Base-by-base conservation (phyloP, 1,284 basidiomycete genomes). In the Trichosporon asahii region DNA sequence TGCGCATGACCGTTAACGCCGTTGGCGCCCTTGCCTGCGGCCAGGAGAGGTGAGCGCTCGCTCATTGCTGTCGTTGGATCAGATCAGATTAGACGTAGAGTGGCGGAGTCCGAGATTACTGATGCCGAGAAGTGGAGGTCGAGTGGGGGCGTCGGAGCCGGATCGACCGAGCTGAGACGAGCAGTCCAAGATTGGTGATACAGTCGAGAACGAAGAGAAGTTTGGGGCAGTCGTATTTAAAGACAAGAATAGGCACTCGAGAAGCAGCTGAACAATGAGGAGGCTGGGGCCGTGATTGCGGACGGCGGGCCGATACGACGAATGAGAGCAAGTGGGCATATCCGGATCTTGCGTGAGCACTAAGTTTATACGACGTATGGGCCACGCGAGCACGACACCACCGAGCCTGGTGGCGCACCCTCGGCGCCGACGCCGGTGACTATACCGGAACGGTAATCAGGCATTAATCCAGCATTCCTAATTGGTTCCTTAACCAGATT, bases 11-110 rank as follows among this genome's bases (percentile, higher is more conserved):
- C 23, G 25, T n/a, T 29, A 7, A 61, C 21, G 33, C 29, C 46
- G 40, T 46, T 57, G 15, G 69, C 18, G 27, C 18, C n/a, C 21
- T 31, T 23, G 21, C 40, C 18, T 15, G 68, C 12, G 46, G n/a
- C 12, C 35, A 49, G 14, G 12, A 67, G 66, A 9, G 33, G 31
- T 2, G 67, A 64, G 31, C 33, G 60, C 37, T 64, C 69, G 44
- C 55, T 67, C 35, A 64, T 64, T 7, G 57, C 21, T 8, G 15
- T 9, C n/a, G 23, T 37, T 8, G 61, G 61, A 44, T 12, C 40
- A 44, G 40, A 23, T 35, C 31, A 8, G 35, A 25, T 21, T 18
- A 8, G 35, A 25, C 14, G 27, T 18, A 1, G 57, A n/a, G 9
- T 15, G 14, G 18, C 15, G 29, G 6, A 27, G 27, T 33, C 8